Evolutionary conservation across 1,139 yeast genomes (phyloP).

Genomic region (Suhomyces yuchorum): DNA sequence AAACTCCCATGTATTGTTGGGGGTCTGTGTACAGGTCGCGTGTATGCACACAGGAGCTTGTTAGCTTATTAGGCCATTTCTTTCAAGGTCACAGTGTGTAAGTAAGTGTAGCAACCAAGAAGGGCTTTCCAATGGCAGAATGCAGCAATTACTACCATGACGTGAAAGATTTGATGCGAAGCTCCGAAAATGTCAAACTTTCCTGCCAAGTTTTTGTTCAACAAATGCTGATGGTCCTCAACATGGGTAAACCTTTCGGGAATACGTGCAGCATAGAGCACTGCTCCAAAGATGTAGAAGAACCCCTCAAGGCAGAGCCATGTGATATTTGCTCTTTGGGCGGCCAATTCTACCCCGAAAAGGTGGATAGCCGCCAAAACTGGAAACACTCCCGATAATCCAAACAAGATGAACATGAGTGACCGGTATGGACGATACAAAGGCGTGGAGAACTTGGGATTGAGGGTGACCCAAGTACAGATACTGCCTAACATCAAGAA

Average conservation of each 20-base stretch:
- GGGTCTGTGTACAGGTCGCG: not conserved
- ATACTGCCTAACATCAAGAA: slow-evolving; percentile 58
- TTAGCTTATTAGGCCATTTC: not conserved
- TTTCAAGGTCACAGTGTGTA: slow-evolving; percentile 32
- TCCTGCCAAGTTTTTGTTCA: slow-evolving; percentile 27
- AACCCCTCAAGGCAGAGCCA: slow-evolving; percentile 73
- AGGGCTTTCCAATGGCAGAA: slow-evolving; percentile 71
- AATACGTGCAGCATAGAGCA: slow-evolving; percentile 70
- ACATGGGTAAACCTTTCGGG: slow-evolving; percentile 80
- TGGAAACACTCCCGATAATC: slow-evolving; percentile 78
- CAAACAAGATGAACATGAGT: slow-evolving; percentile 75
- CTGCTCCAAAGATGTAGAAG: slow-evolving; percentile 78
- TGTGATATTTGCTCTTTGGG: slow-evolving; percentile 52
- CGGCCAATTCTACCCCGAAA: slow-evolving; percentile 44
- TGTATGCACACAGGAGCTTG: not conserved
- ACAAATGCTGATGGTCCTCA: slow-evolving; percentile 27
- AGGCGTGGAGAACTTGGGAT: slow-evolving; percentile 65
- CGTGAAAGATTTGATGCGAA: slow-evolving; percentile 87
- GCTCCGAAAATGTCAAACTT: slow-evolving; percentile 73
- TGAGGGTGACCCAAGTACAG: slow-evolving; percentile 67
- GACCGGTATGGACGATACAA: slow-evolving; percentile 80
- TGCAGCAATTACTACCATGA: slow-evolving; percentile 81
- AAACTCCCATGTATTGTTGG: not conserved
- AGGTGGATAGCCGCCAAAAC: slow-evolving; percentile 50
- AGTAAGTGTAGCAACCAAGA: slow-evolving; percentile 56